Base-by-base conservation (phyloP, 352 stramenopile species). In the Pythium scleroteichum region DNA sequence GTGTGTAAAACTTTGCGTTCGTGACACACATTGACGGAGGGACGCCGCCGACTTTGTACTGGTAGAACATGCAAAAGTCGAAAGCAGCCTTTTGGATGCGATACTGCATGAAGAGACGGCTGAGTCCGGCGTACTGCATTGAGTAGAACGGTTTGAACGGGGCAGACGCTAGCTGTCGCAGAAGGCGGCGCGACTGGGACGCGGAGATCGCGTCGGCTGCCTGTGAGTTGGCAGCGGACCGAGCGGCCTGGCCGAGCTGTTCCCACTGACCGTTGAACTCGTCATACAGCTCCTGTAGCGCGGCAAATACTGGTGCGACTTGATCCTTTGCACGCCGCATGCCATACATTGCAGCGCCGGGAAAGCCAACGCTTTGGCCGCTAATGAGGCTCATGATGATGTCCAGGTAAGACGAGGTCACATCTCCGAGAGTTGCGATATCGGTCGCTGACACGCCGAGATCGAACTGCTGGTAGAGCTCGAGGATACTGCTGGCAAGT, bases 1-100 rank as follows among this genome's bases (percentile, higher is more conserved):
- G 49, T 19, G 49, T 56, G 35, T 56, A 56, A 14, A 46, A 56
- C 32, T 56, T 56, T 17, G 49, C 48, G 40, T 17, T 42, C 4
- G 46, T 41, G 24, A 41, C 50, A 8, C 51, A 60, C 42, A 66
- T 66, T 12, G 59, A 56, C 13, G 59, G 59, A 4, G 59, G 13
- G 1, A 33, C 35, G 19, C 59, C 59, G 17, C 59, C 59, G n/a
- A 56, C 22, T 24, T 60, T 60, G 42, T 66, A 66, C 51, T 60
- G 32, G 59, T 66, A 52, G 33, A 52, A 66, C 23, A 60, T 66
- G 59, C 59, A 66, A 38, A 66, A 66, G 29, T 66, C n/a, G 50
- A 56, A 54, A n/a, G 59, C 59, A 2, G 41, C 59, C 12, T 66
- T 35, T n/a, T 66, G 59, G 23, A 66, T 50, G 20, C 22, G 17